These are phyloP conservation scores for Penicillium sp. DNA, from an alignment of 2,329 filamentous ascomycete species.

Conservation along the genomic window DNA sequence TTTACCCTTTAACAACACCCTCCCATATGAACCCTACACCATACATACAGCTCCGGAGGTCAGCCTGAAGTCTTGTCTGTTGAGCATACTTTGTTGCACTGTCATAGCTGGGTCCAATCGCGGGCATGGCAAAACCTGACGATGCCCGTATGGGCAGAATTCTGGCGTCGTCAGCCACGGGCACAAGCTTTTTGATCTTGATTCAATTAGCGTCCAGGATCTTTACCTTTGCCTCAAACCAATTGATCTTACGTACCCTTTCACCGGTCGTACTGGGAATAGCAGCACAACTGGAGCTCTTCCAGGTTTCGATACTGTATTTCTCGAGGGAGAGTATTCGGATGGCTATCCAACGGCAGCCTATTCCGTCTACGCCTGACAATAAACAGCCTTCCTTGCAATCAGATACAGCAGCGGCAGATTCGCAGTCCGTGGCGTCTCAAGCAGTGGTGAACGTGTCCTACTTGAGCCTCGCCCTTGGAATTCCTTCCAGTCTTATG, in stretches of 20 bases:
- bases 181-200: slow-evolving; percentile 75
- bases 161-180: slow-evolving; percentile 46
- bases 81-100: background rate
- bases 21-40: background rate
- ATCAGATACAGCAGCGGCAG: slow-evolving; percentile 10
- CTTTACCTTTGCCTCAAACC: slow-evolving; percentile 84
- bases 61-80: background rate
- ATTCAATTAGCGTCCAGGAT: slow-evolving; percentile 81
- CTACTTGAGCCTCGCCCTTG: slow-evolving; percentile 66
- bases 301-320: slow-evolving; percentile 84
- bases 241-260: slow-evolving; percentile 76
- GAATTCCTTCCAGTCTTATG: slow-evolving; percentile 53
- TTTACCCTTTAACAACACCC: background rate
- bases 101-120: background rate
- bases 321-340: slow-evolving; percentile 86
- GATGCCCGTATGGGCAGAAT: slow-evolving; percentile 17
- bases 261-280: slow-evolving; percentile 77
- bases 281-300: slow-evolving; percentile 83
- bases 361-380: slow-evolving; percentile 26
- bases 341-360: slow-evolving; percentile 78
- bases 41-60: too few species aligned
- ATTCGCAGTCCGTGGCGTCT: slow-evolving; percentile 26
- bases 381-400: slow-evolving; percentile 8
- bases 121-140: slow-evolving; percentile 14
- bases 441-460: slow-evolving; percentile 84